Percentiles rank a stretch among this genome's conserved stretches.
phyloP scores from a whole-genome alignment of 1,284 basidiomycete species.

The Dichomitus squalens region DNA sequence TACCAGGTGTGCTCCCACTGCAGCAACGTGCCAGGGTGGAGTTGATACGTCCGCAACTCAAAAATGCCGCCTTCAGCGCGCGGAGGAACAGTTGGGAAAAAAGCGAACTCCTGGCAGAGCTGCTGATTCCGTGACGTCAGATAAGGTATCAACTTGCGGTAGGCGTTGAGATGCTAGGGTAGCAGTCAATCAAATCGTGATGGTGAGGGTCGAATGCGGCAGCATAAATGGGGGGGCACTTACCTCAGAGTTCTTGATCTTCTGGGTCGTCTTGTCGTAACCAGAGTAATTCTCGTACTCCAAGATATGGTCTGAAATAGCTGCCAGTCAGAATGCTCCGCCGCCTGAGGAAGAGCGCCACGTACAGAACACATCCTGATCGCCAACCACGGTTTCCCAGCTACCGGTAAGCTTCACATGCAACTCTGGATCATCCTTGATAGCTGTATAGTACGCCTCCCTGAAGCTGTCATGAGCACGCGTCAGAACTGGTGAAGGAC shows the following conservation, averaged over 20 bases:
- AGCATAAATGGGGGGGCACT: constrained; percentile 15
- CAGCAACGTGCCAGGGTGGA: constrained; percentile 83
- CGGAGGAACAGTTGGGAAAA: constrained; percentile 88
- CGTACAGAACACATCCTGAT: constrained; percentile 81
- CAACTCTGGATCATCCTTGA: constrained; percentile 72
- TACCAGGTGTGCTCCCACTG: constrained; percentile 95
- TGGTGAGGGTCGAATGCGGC: background rate
- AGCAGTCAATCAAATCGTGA: background rate
- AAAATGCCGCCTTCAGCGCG: constrained; percentile 87
- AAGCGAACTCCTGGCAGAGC: constrained; percentile 91
- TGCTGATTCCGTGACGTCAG: constrained; percentile 74
- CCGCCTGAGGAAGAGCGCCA: background rate
- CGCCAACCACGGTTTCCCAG: constrained; percentile 88
- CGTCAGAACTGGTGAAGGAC: constrained; percentile 1
- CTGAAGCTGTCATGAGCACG: constrained; percentile 40
- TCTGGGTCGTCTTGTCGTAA: constrained; percentile 70
- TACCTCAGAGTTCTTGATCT: constrained; percentile 66
- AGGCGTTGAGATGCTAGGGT: constrained; percentile 59
- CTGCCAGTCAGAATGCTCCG: constrained; percentile 1
- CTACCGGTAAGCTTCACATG: constrained; percentile 88
- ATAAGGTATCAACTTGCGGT: constrained; percentile 72
- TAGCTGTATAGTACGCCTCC: constrained; percentile 78
- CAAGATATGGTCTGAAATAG: constrained; percentile 65
- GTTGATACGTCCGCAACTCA: constrained; percentile 85
- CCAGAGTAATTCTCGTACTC: constrained; percentile 91